Percentiles rank a stretch among this genome's conserved stretches.
These are phyloP conservation scores for Pythium phragmitis DNA, from an alignment of 352 stramenopile species.

Conservation along the genomic window DNA sequence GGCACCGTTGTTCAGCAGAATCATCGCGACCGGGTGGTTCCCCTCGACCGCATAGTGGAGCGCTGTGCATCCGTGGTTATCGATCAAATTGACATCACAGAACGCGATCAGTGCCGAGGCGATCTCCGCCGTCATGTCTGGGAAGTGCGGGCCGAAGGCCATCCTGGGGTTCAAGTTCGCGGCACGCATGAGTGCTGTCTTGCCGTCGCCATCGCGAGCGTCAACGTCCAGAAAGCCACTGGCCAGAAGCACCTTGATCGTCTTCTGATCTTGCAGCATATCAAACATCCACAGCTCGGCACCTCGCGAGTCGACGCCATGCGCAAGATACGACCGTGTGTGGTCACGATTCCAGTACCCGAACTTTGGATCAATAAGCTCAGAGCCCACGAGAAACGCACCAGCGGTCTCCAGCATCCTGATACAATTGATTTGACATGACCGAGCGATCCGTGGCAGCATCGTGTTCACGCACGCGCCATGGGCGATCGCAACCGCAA, in stretches of 20 bases:
- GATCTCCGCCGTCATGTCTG: neutral
- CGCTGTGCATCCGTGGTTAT: neutral
- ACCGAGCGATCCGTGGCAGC: neutral
- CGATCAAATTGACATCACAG: neutral
- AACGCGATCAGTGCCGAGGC: neutral
- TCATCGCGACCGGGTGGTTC: neutral
- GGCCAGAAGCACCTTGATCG: no score
- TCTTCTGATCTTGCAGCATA: no score
- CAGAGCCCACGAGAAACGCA: neutral
- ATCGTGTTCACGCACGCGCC: neutral
- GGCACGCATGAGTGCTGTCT: neutral
- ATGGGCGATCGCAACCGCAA: neutral
- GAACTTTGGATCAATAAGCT: neutral
- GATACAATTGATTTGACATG: neutral
- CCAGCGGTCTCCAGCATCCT: neutral
- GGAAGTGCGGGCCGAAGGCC: neutral
- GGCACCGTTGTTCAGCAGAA: neutral
- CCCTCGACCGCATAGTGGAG: neutral
- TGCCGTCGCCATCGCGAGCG: neutral
- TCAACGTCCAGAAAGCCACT: neutral
- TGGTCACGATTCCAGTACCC: neutral
- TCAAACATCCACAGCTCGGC: no score
- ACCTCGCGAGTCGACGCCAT: neutral
- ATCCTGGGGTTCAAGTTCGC: no score
- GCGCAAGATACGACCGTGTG: neutral